Base-by-base conservation (phyloP, 805 yeast species). In the Komagataella mondaviorum region DNA sequence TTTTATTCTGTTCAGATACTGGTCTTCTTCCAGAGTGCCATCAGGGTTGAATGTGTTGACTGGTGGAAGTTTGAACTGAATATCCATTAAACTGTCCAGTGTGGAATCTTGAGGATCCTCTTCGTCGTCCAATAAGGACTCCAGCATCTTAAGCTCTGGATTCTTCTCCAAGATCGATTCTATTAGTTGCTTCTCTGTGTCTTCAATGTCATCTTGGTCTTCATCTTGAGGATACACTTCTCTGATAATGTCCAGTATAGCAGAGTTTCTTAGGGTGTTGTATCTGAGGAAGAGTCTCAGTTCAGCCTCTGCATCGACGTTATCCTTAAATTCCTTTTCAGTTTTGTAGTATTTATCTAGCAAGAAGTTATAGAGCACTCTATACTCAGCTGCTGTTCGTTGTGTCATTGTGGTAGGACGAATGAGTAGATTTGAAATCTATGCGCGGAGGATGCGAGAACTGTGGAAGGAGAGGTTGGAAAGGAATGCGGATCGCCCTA, bases 361-460 rank as follows among this genome's bases (percentile, higher is more conserved):
- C 30, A 50, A 43, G 24, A 22, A 50, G 18, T 36, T 47, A 49
- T 50, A 50, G 20, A 50, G 22, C 7, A 46, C 44, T 14, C 47
- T 24, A 46, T 50, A 47, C 39, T 50, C 52, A 12, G 23, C 49
- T 7, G 45, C 44, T 6, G 49, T 43, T 23, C 48, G 23, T 23
- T 49, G 22, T 14, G 51, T 45, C 44, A 30, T 30, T 30, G 39
- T 4, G 39, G n/a, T 2, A 30, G 39, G 39, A 30, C 14, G 39
- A 30, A 30, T 30, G 14, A 30, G 3, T 20, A 20, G 20, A 20
- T 20, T 20, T 20, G 20, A 20, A 20, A 20, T 20, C 20, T 20
- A 20, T 20, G 39, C 39, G 39, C 39, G 39, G 39, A 20, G 20
- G 20, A 20, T 30, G 14, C 7, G 12, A 4, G 39, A 30, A 30